Evolutionary conservation across 1,139 yeast genomes (phyloP).

Genomic region (Kluyveromyces marxianus): DNA sequence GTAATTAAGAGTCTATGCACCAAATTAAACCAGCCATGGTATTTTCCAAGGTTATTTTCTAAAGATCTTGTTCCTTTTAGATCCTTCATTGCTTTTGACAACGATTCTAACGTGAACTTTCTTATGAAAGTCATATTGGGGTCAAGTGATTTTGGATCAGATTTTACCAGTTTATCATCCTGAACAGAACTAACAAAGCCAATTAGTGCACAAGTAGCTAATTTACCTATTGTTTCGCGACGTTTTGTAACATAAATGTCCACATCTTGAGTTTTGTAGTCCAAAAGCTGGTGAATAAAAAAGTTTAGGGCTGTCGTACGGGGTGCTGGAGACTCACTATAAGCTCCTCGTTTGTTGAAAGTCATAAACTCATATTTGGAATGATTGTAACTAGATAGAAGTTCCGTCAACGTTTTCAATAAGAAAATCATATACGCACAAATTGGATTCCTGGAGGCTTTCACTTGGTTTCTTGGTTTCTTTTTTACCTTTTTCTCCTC

Average conservation of each 20-base stretch:
- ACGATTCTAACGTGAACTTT: constrained; percentile 62
- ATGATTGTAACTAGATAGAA: constrained; percentile 69
- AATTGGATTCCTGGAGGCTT: constrained; percentile 38
- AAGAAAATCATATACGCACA: constrained; percentile 64
- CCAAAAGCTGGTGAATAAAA: constrained; percentile 67
- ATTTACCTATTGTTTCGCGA: constrained; percentile 31
- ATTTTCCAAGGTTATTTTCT: constrained; percentile 24
- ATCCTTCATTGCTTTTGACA: constrained; percentile 41
- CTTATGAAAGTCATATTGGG: constrained; percentile 67
- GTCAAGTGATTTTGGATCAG: constrained; percentile 47
- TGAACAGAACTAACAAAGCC: constrained; percentile 53
- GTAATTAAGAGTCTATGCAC: constrained; percentile 30
- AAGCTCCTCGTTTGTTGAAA: constrained; percentile 51
- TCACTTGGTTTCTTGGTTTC: constrained; percentile 29
- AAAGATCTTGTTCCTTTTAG: constrained; percentile 21
- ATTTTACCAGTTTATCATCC: constrained; percentile 35
- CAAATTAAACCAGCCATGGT: constrained; percentile 28
- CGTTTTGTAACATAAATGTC: constrained; percentile 31
- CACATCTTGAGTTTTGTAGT: constrained; percentile 40
- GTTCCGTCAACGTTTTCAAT: constrained; percentile 60
- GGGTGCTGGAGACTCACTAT: constrained; percentile 43
- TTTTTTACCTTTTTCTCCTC: constrained; percentile 21
- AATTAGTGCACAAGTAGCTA: constrained; percentile 40
- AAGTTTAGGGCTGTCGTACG: constrained; percentile 72
- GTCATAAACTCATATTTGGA: constrained; percentile 79